phyloP scores from a whole-genome alignment of 768 basidiomycete genomes.

The Russula dissimulans region DNA sequence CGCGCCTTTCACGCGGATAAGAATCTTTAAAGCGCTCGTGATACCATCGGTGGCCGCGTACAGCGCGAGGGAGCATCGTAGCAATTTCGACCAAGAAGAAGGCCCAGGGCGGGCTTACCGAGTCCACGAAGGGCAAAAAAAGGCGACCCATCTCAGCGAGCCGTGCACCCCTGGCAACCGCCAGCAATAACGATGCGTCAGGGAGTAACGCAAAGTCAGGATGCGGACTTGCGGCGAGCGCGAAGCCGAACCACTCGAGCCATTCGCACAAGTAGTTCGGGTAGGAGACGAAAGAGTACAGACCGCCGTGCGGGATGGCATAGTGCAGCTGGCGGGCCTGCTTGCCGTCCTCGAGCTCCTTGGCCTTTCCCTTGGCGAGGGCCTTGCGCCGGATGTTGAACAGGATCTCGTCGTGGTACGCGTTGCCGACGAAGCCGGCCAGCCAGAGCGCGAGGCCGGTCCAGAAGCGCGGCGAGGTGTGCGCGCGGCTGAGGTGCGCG shows the following conservation, averaged over 20 bases:
- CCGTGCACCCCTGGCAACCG: neutral
- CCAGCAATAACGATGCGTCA: neutral
- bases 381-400: slow-evolving; percentile 69
- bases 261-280: slow-evolving; percentile 96
- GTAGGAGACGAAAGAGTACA: slow-evolving; percentile 75
- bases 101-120: slow-evolving; percentile 64
- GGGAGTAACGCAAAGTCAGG: slow-evolving; percentile 25
- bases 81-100: slow-evolving; percentile 68
- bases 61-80: slow-evolving; percentile 74
- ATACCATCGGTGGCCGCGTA: slow-evolving; percentile 85
- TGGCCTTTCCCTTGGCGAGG: slow-evolving; percentile 26
- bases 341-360: slow-evolving; percentile 17
- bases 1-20: slow-evolving; percentile 71
- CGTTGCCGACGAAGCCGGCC: slow-evolving; percentile 66
- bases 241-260: slow-evolving; percentile 89
- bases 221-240: slow-evolving; percentile 57
- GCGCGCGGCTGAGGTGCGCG: slow-evolving; percentile 31
- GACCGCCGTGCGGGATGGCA: slow-evolving; percentile 68
- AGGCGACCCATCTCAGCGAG: slow-evolving; percentile 4
- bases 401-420: slow-evolving; percentile 86
- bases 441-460: slow-evolving; percentile 58
- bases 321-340: slow-evolving; percentile 42
- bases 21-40: slow-evolving; percentile 53
- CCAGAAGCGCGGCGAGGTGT: slow-evolving; percentile 44
- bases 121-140: slow-evolving; percentile 26